These are phyloP conservation scores for Crucihimalaya himalaica DNA, from an alignment of 345 rosid species.

Conservation along the genomic window DNA sequence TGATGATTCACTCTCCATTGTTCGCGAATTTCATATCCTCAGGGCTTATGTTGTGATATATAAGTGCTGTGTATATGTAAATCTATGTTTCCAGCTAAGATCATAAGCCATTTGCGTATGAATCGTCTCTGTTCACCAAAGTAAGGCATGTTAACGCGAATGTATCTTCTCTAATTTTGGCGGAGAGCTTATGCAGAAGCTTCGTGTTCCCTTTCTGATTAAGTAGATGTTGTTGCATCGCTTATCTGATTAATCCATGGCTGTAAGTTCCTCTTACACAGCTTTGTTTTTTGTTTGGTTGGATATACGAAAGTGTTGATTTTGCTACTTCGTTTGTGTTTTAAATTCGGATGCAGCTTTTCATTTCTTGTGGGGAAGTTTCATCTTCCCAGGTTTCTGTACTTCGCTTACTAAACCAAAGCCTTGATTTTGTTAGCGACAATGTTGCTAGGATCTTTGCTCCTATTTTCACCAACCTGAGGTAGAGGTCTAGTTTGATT, in stretches of 20 bases:
- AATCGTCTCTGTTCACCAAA: not conserved
- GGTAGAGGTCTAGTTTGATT: constrained; percentile 11
- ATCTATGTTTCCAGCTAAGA: constrained; percentile 23
- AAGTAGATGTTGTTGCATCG: not conserved
- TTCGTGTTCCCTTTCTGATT: not conserved
- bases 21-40: not conserved
- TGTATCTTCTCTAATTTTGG: not conserved
- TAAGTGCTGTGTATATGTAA: not conserved
- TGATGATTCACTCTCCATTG: not conserved
- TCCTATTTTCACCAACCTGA: constrained; percentile 38
- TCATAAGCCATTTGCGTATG: constrained; percentile 20
- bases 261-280: constrained; percentile 22
- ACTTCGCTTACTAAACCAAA: constrained; percentile 46
- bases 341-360: constrained; percentile 39
- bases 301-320: not conserved
- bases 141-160: not conserved
- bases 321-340: not conserved
- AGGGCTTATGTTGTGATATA: not conserved
- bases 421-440: constrained; percentile 49
- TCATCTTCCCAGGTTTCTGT: constrained; percentile 42
- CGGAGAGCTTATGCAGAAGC: not conserved
- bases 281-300: not conserved
- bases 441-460: constrained; percentile 43
- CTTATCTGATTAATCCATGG: constrained; percentile 27
- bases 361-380: constrained; percentile 48